Conservation (phyloP, 176 grass and related monocot genomes). For the Oryza brachyantha region DNA sequence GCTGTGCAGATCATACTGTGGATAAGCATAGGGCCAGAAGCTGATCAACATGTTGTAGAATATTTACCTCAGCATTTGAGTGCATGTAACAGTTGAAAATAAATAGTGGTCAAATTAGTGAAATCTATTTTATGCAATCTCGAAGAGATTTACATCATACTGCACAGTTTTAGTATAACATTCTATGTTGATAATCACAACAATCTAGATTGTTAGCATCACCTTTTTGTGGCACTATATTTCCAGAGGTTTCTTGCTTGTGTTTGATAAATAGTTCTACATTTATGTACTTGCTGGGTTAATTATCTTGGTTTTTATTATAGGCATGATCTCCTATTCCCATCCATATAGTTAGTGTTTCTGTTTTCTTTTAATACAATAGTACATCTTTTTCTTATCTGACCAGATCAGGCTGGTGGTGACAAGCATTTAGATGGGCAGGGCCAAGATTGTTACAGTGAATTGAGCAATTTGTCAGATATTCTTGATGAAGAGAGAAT, state of each 20-base stretch:
- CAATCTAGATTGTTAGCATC: background rate
- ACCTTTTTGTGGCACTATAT: background rate
- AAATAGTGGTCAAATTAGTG: constrained; percentile 26
- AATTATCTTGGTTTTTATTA: background rate
- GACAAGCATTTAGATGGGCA: constrained; percentile 27
- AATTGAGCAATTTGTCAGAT: constrained; percentile 24
- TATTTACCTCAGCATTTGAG: constrained; percentile 1
- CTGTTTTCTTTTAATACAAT: background rate
- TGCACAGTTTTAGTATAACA: background rate
- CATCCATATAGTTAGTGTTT: background rate
- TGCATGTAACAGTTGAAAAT: constrained; percentile 14
- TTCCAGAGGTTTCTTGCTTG: background rate
- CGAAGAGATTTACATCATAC: background rate
- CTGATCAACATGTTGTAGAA: constrained; percentile 18
- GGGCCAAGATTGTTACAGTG: constrained; percentile 17
- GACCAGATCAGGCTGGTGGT: constrained; percentile 34
- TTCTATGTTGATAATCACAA: constrained; percentile 12
- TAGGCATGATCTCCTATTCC: background rate
- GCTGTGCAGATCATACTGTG: constrained; percentile 2
- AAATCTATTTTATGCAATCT: constrained; percentile 3
- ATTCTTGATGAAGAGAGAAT: constrained; percentile 25
- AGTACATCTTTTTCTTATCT: constrained; percentile 3
- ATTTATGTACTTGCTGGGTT: background rate
- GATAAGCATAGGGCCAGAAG: background rate
- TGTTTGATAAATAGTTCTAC: constrained; percentile 16